Percentiles rank a stretch among this genome's conserved stretches.
phyloP scores from a whole-genome alignment of 75 land plant genomes.

The Chamaecyparis obtusa region DNA sequence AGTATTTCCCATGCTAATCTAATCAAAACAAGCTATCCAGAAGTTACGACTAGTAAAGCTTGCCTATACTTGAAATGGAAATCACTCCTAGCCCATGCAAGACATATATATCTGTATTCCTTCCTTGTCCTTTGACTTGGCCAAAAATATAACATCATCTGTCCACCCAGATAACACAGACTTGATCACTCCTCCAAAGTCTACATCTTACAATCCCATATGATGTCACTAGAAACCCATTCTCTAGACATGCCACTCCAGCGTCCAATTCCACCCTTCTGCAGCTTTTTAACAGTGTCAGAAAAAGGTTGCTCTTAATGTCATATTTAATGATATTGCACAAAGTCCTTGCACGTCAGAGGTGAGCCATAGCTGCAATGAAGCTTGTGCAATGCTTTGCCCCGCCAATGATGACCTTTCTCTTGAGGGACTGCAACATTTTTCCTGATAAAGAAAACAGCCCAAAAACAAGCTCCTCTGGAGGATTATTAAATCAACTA shows the following conservation, averaged over 20 bases:
- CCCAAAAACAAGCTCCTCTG: slow-evolving; percentile 17
- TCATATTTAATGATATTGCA: too few species aligned
- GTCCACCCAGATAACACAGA: slow-evolving; percentile 23
- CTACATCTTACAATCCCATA: slow-evolving; percentile 45
- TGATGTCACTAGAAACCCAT: slow-evolving; percentile 51
- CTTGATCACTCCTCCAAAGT: slow-evolving; percentile 53
- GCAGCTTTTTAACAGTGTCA: slow-evolving; percentile 27
- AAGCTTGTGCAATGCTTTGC: slow-evolving; percentile 21
- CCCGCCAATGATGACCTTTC: slow-evolving; percentile 16
- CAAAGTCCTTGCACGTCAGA: slow-evolving; percentile 43
- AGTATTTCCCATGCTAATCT: too few species aligned
- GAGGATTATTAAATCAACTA: neutral
- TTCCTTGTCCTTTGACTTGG: neutral
- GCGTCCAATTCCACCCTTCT: slow-evolving; percentile 44
- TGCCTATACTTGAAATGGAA: too few species aligned
- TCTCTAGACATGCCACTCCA: slow-evolving; percentile 35
- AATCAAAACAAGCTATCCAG: too few species aligned
- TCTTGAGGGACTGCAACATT: slow-evolving; percentile 21
- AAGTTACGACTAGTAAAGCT: too few species aligned
- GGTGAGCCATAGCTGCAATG: slow-evolving; percentile 32
- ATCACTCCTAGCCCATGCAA: too few species aligned
- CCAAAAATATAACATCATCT: neutral
- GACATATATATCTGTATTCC: neutral
- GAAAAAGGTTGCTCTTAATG: slow-evolving; percentile 22
- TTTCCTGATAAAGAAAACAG: slow-evolving; percentile 20